phyloP scores from a whole-genome alignment of 1,139 yeast species.

The Candida gigantensis region DNA sequence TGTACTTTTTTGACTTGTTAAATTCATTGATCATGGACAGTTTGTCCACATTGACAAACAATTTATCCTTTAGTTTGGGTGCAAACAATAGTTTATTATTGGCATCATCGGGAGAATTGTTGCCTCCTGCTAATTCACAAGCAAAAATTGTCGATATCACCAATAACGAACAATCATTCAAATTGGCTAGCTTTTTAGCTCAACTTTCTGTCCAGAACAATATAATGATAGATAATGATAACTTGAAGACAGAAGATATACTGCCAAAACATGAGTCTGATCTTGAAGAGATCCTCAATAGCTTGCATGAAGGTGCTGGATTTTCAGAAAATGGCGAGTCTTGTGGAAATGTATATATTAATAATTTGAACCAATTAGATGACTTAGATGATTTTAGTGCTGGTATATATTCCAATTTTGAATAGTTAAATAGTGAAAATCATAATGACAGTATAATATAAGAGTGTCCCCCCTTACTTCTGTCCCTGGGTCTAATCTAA shows the following conservation, averaged over 20 bases:
- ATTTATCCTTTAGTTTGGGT: slow-evolving; percentile 26
- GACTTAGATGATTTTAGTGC: slow-evolving; percentile 89
- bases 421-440: no score
- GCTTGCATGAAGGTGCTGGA: slow-evolving; percentile 12
- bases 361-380: slow-evolving; percentile 53
- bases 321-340: slow-evolving; percentile 26
- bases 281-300: slow-evolving; percentile 19
- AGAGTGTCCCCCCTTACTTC: no score
- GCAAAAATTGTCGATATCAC: slow-evolving; percentile 22
- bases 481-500: no score
- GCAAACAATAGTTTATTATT: slow-evolving; percentile 17
- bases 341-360: slow-evolving; percentile 44
- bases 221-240: slow-evolving; percentile 47
- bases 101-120: slow-evolving; percentile 11
- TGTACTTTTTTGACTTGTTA: slow-evolving; percentile 33
- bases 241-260: slow-evolving; percentile 16
- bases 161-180: slow-evolving; percentile 34
- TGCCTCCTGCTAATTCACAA: slow-evolving; percentile 2
- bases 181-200: slow-evolving; percentile 70
- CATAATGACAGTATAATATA: slow-evolving; percentile 1
- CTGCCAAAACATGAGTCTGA: slow-evolving; percentile 25
- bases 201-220: slow-evolving; percentile 67
- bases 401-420: slow-evolving; percentile 84
- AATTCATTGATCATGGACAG: slow-evolving; percentile 29
- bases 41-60: slow-evolving; percentile 31